A percentile compares a stretch with the other conserved stretches of the same genome.
Conservation (phyloP, 2,329 filamentous ascomycete genomes). For the Septoria linicola region DNA sequence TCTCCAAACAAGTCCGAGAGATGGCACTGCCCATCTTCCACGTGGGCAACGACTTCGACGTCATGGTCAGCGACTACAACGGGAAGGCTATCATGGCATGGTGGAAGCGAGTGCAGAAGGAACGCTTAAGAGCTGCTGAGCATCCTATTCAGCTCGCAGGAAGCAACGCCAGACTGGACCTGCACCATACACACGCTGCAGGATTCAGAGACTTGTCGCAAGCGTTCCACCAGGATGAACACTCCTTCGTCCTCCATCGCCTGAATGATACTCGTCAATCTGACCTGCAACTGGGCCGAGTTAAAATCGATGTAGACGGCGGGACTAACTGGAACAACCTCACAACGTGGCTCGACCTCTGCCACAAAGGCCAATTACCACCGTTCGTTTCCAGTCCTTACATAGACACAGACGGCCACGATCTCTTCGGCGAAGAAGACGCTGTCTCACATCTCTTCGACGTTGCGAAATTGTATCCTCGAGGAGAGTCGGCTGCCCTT, state of each 20-base stretch:
- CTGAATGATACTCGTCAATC: no score
- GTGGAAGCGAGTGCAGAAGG: neutral
- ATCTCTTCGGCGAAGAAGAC: no score
- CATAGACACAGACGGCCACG: neutral
- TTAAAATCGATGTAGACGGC: neutral
- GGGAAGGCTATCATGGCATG: neutral
- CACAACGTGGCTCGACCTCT: neutral
- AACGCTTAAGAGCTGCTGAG: neutral
- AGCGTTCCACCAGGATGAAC: no score
- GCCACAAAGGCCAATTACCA: neutral
- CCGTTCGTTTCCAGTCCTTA: neutral
- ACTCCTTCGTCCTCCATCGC: no score
- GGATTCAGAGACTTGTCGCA: no score
- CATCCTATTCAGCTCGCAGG: neutral
- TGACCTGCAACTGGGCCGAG: neutral
- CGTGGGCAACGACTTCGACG: slow-evolving; percentile 5
- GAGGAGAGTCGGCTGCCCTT: neutral
- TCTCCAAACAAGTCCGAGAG: slow-evolving; percentile 5
- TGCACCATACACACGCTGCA: no score
- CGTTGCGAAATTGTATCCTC: neutral
- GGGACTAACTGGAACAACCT: slow-evolving; percentile 9
- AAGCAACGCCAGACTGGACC: neutral
- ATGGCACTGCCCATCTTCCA: slow-evolving; percentile 9
- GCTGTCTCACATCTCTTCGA: neutral
- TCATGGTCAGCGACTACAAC: slow-evolving; percentile 3